Base-by-base conservation (phyloP, 805 yeast genomes). In the Maudiozyma saulgeensis region DNA sequence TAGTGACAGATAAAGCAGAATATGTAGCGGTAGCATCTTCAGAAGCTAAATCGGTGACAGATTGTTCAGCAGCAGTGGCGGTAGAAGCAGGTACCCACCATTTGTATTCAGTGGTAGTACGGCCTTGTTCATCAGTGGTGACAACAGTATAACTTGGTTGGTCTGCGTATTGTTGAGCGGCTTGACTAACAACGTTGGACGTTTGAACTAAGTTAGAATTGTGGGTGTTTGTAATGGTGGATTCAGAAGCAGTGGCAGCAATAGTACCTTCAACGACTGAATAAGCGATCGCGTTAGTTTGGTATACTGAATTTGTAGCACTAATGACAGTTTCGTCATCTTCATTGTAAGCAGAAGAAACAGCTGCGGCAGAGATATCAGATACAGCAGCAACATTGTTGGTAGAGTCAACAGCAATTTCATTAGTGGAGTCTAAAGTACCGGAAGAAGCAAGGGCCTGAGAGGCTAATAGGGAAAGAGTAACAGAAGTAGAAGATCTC, bases 91-190 rank as follows among this genome's bases (percentile, higher is more conserved):
- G 53, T 18, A 50, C 39, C 53, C 53, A 54, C 60, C 58, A 55
- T 37, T 53, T 43, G 35, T 51, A 52, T 46, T 55, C 49, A 28
- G 61, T 55, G 2, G 56, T 52, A 1, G 55, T 49, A n/a, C 47
- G 42, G 15, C 60, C 61, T 26, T 45, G 43, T 19, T 43, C 55
- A 34, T 59, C 53, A 2, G 61, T 57, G 11, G 60, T 54, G 5
- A 53, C 50, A 18, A 54, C 45, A 6, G 59, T 56, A 12, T 55
- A 47, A 47, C 52, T 53, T 37, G 49, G 49, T 38, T 47, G n/a
- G 16, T 44, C 54, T 1, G 55, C 59, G 43, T 45, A 56, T 15
- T 43, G 28, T 21, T 45, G 26, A 21, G 31, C n/a, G 6, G 37
- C 15, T n/a, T 40, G 25, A 32, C 47, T 39, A 9, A 45, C 48